phyloP scores from a whole-genome alignment of 345 rosid genomes.

The Boechera retrofracta region DNA sequence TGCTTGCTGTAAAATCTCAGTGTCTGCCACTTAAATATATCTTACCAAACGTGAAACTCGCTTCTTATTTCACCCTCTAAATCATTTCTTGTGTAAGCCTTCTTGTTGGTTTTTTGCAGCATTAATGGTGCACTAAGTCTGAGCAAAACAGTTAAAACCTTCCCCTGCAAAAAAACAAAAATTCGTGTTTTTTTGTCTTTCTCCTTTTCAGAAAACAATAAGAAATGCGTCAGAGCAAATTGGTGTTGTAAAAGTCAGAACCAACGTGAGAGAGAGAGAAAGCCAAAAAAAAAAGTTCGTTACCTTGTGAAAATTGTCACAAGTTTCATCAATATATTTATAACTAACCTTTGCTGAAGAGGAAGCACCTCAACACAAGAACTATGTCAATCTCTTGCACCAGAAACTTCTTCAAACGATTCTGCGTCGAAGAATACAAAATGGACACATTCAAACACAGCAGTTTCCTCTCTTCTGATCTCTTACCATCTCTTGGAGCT shows the following conservation, averaged over 20 bases:
- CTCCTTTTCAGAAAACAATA: slow-evolving; percentile 38
- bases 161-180: neutral
- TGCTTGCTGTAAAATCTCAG: slow-evolving; percentile 44
- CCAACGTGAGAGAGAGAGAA: slow-evolving; percentile 40
- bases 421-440: slow-evolving; percentile 71
- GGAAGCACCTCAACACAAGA: slow-evolving; percentile 30
- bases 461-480: slow-evolving; percentile 74
- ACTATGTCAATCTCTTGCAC: slow-evolving; percentile 55
- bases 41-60: slow-evolving; percentile 37
- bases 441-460: slow-evolving; percentile 54
- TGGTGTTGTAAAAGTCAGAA: slow-evolving; percentile 45
- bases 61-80: slow-evolving; percentile 39
- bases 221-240: slow-evolving; percentile 47
- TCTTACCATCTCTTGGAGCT: slow-evolving; percentile 97
- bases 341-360: slow-evolving; percentile 48
- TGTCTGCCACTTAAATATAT: slow-evolving; percentile 72
- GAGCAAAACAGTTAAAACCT: slow-evolving; percentile 47
- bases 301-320: slow-evolving; percentile 63
- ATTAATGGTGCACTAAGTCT: slow-evolving; percentile 52
- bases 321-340: slow-evolving; percentile 52
- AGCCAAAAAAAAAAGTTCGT: slow-evolving; percentile 45
- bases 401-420: slow-evolving; percentile 81
- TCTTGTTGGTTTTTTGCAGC: slow-evolving; percentile 33
- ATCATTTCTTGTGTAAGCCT: slow-evolving; percentile 39
- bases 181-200: neutral